Evolutionary conservation across 805 yeast genomes (phyloP), one percentile per base, ranked within the genome.

Genomic region (Ogataea philodendri): DNA sequence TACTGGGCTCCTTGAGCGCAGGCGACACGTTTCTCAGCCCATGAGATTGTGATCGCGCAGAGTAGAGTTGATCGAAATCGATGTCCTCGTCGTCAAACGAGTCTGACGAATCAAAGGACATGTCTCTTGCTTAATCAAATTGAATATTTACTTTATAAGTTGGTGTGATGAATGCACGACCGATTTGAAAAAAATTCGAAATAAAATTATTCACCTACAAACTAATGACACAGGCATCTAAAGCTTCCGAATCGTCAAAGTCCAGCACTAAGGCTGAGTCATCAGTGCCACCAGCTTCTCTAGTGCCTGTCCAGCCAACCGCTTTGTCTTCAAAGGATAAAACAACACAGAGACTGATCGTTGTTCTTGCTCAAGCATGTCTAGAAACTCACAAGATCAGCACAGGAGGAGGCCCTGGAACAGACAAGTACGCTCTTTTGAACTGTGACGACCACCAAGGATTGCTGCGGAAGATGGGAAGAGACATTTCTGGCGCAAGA

Each of bases 361-460:
- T 93, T 14, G 98, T 93, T n/a, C 72, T 93, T 28, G 79, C 96
- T 10, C 95, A 88, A 55, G 98, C 98, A 10, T 89, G 97, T 51
- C 69, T 93, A 39, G 98, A 93, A 56, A 89, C 97, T 5, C 94
- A 89, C 61, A 89, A 86, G 61, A 79, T 90, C 60, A 81, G 86
- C 30, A 73, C 86, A 2, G 57, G 60, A 21, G 77, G 81, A 14
- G 85, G 87, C 10, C 76, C 81, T 7, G 78, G 82, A 32, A 94
- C 90, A 33, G 97, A 93, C 57, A 87, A 93, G 61, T 93, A 82
- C 57, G 97, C 95, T 0, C 66, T 93, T 42, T 71, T 93, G 55
- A 93, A 93, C 67, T 93, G 98, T 70, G 98, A 93, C 62, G 98
- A 93, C 60, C 98, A 93, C 61, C 98, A 93, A 66, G 97, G 97